phyloP scores from a whole-genome alignment of 164 flowering plant species.

The Tetracentron sinense region DNA sequence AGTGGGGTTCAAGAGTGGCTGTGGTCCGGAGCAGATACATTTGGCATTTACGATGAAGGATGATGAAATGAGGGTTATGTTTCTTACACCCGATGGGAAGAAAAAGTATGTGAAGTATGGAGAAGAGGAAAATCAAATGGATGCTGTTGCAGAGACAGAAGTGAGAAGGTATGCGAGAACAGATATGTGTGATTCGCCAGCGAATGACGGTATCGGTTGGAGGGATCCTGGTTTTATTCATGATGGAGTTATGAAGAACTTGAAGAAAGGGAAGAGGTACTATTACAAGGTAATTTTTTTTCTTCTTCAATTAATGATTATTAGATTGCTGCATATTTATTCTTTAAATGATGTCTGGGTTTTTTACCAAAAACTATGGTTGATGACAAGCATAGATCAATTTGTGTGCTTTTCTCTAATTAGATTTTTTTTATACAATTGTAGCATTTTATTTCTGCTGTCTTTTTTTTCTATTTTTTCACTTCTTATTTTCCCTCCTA shows the following conservation, averaged over 20 bases:
- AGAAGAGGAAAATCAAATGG: slow-evolving; percentile 29
- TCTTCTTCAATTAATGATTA: neutral
- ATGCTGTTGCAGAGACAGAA: slow-evolving; percentile 34
- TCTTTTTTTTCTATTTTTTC: too few relatives aligned
- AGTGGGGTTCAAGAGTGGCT: slow-evolving; percentile 37
- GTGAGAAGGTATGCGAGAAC: slow-evolving; percentile 74
- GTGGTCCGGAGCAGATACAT: slow-evolving; percentile 85
- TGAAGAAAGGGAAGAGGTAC: slow-evolving; percentile 66
- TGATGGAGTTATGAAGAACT: slow-evolving; percentile 64
- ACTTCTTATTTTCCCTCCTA: too few relatives aligned
- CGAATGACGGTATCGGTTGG: slow-evolving; percentile 80
- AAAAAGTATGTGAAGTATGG: slow-evolving; percentile 66
- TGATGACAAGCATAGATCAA: too few relatives aligned
- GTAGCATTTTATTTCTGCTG: too few relatives aligned
- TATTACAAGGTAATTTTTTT: slow-evolving; percentile 59
- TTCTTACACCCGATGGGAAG: slow-evolving; percentile 52
- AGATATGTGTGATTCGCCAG: slow-evolving; percentile 87
- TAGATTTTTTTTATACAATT: too few relatives aligned
- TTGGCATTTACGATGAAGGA: slow-evolving; percentile 55
- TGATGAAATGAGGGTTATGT: slow-evolving; percentile 91
- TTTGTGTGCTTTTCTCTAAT: too few relatives aligned
- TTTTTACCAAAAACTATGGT: too few relatives aligned
- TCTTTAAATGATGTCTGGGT: too few relatives aligned
- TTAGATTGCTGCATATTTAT: too few relatives aligned
- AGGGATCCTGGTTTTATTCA: slow-evolving; percentile 90